Conservation (phyloP, 2,329 filamentous ascomycete species). For the Stemphylium vesicarium region DNA sequence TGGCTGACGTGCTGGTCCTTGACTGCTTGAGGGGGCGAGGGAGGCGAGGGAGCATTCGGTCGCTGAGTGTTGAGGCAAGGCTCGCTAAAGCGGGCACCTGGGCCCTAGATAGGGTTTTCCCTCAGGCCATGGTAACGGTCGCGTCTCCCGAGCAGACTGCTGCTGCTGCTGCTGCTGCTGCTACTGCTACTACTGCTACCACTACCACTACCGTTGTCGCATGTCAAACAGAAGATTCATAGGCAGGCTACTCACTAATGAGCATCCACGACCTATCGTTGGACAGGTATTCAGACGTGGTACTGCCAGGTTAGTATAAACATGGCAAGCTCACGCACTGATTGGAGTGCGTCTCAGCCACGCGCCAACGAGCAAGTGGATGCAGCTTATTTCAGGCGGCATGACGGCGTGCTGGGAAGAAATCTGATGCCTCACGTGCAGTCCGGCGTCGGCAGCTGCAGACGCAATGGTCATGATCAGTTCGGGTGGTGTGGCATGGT, state of each 20-base stretch:
- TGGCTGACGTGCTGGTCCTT: conserved; percentile 8
- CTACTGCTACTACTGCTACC: not conserved
- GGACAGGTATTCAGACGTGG: not conserved
- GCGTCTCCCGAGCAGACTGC: not conserved
- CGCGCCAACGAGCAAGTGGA: conserved; percentile 32
- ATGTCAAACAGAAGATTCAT: conserved; percentile 4
- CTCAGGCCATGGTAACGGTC: conserved; percentile 6
- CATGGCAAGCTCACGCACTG: conserved; percentile 6
- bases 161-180: too few species aligned
- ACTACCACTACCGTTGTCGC: conserved; percentile 4
- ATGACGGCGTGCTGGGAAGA: conserved; percentile 27
- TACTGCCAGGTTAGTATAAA: conserved; percentile 4
- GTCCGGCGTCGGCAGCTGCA: conserved; percentile 19
- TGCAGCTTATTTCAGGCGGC: conserved; percentile 20
- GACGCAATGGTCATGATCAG: conserved; percentile 10
- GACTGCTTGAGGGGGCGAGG: too few species aligned
- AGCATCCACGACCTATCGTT: not conserved
- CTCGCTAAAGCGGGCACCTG: conserved; percentile 1
- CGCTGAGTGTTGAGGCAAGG: conserved; percentile 5
- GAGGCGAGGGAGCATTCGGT: too few species aligned
- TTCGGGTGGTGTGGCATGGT: not conserved
- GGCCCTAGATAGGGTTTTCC: not conserved
- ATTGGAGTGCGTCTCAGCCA: conserved; percentile 29
- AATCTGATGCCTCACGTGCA: conserved; percentile 33
- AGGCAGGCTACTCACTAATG: conserved; percentile 1